Evolutionary conservation across 2,329 filamentous ascomycete genomes (phyloP).

Genomic region (Diaporthe amygdali): DNA sequence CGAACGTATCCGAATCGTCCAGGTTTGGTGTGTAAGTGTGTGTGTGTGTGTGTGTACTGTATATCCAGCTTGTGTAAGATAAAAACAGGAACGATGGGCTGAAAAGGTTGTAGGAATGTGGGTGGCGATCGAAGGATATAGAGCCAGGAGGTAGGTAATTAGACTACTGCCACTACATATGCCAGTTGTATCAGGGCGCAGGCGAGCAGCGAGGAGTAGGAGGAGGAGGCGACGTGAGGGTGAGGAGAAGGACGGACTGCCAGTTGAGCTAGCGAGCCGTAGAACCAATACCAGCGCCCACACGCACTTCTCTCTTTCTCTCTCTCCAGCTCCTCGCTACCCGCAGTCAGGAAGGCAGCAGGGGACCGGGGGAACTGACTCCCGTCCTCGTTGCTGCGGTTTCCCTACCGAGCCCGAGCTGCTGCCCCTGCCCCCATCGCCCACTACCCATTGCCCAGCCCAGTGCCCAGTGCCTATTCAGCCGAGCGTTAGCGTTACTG

Average conservation of each 20-base stretch:
- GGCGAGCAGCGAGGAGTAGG: neutral
- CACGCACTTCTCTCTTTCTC: no score
- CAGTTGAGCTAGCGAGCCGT: neutral
- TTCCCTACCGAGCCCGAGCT: neutral
- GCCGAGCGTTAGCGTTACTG: neutral
- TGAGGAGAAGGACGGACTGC: neutral
- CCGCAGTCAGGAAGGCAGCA: neutral
- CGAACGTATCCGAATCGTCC: neutral
- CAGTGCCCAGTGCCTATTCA: neutral
- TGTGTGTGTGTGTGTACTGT: neutral
- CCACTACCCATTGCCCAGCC: neutral
- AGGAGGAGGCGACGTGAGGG: neutral
- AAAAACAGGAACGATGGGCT: neutral
- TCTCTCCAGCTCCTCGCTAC: neutral
- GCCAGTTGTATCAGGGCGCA: neutral
- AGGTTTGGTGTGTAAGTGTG: neutral
- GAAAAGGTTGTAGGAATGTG: no score
- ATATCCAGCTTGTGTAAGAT: neutral
- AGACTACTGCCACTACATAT: neutral
- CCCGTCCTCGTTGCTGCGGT: slow-evolving; percentile 5
- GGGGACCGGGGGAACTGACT: slow-evolving; percentile 3
- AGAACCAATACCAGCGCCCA: neutral
- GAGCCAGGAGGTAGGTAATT: neutral
- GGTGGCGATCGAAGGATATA: neutral
- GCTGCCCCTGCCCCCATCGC: neutral